Base-by-base conservation (phyloP, 208 protist species). In the Zelonia costaricensis region DNA sequence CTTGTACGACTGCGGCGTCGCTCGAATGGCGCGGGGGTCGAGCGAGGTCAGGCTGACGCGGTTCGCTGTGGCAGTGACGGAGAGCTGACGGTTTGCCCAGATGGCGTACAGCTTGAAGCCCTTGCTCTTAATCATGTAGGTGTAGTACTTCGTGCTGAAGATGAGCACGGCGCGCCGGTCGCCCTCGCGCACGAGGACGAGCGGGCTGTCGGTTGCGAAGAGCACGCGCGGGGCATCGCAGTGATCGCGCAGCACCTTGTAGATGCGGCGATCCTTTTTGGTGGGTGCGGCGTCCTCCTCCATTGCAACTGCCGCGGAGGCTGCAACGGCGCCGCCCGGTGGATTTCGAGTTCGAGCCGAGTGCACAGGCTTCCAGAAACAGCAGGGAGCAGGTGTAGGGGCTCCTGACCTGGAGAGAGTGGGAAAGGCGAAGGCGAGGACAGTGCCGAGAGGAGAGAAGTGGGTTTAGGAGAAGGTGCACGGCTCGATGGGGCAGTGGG, bases 81-180 rank as follows among this genome's bases (percentile, higher is more conserved):
- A 79, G 15, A 96, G 57, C 25, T 74, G 56, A n/a, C 73, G 80
- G 54, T 91, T 93, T 6, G 77, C 62, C 81, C 82, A 94, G n/a
- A 82, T 64, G 7, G 69, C 59, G 69, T 96, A 93, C 38, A 92
- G 80, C 49, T 88, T 82, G 49, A 76, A 82, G 16, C 64, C 78
- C 57, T 91, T 94, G 4, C 63, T 38, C 58, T 93, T 93, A 39
- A 96, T 62, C 35, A 96, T 68, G 61, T 96, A 96, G 9, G 84
- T 83, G 66, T 88, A 83, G 60, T 81, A 88, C 30, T 77, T 66
- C 18, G 91, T 93, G 51, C 72, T 44, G 18, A 88, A 73, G 33
- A 96, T 61, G 20, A 91, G 18, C 36, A 96, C 91, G 22, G 60
- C 52, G 62, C 90, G 84, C 30, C 57, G 47, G 18, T 54, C 55